Evolutionary conservation across 768 basidiomycete species (phyloP), one percentile per base, ranked within the genome.

Genomic region (Brasilioporus rufonigricans): DNA sequence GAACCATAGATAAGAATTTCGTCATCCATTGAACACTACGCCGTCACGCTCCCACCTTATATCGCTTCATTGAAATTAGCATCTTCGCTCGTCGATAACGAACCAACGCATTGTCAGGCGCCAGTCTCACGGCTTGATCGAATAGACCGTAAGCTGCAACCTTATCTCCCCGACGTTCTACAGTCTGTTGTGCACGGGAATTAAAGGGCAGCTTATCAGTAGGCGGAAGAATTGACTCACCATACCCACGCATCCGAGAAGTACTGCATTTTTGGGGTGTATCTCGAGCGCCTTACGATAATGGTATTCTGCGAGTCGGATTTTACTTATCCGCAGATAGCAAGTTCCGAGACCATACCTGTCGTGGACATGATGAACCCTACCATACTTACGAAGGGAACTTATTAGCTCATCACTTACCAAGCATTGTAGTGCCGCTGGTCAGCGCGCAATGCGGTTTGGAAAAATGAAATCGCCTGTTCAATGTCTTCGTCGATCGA

Each of bases 331-430:
- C 64, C 93, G 83, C 70, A 96, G 79, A 77, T 98, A 98, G 67
- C 94, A 98, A 33, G 91, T 91, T 57, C 97, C 97, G 62, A 99
- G 78, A n/a, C 97, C 97, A 72, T 98, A 99, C 96, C 96, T 98
- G 65, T 59, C 55, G 58, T 67, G 61, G 49, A 58, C 53, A 53
- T 69, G 62, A 67, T 73, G 53, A 69, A 57, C 52, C 61, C 43
- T 29, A 16, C 39, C 51, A 49, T 45, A 26, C 31, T 43, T 36
- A n/a, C 51, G 36, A 43, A 52, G 12, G 16, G n/a, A 26, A 50
- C 31, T n/a, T 58, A 52, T 21, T 31, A 36, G 3, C 48, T 53
- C 27, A 36, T n/a, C 50, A 79, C 91, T 71, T 71, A 97, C 97
- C 97, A 98, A 50, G 97, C 97, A 74, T 97, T 96, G 74, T 98